Evolutionary conservation across 1,284 basidiomycete species (phyloP), one percentile per base, ranked within the genome.

Genomic region (Dichomitus squalens): DNA sequence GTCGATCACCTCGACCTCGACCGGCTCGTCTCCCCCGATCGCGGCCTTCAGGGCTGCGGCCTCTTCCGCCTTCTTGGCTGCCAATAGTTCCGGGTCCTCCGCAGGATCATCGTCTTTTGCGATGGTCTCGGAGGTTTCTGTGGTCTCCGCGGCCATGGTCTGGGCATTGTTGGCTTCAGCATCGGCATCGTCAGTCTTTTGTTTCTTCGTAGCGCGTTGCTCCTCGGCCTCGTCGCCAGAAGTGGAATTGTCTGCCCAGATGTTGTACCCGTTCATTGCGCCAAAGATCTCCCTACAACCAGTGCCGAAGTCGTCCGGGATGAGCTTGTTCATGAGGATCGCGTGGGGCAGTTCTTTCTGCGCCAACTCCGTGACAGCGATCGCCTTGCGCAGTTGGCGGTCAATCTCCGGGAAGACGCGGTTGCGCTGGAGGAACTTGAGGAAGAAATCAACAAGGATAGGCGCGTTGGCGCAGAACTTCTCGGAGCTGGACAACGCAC

Each of bases 341-440:
- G 83, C 84, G 46, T 78, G 64, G 2, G 84, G 84, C 1, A 92
- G 79, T 66, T 91, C 86, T 16, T 72, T 74, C 40, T 73, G 71
- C 0, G 86, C 89, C 16, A 67, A 65, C 50, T 83, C 78, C 36
- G 81, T 70, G 33, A 82, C 68, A 4, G 69, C 73, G 11, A 86
- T 66, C 1, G 86, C 82, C n/a, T 68, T 72, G 34, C 74, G 73
- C 50, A 90, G 70, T 3, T 72, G 74, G 2, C 75, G 73, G 50
- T 84, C 79, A 52, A 75, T 69, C 56, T 76, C 75, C 41, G 76
- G 78, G 38, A 90, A 74, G 20, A 84, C 79, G n/a, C 74, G 69
- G 65, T 81, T 85, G 21, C 84, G 81, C 12, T 87, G 53, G 35
- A 91, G 66, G 66, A 83, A 91, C 14, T 79, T 70, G 29, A 90